A percentile compares a stretch with the other conserved stretches of the same genome.
These are phyloP conservation scores for Epichloe elymi DNA, from an alignment of 2,329 filamentous ascomycete genomes.

Conservation along the genomic window DNA sequence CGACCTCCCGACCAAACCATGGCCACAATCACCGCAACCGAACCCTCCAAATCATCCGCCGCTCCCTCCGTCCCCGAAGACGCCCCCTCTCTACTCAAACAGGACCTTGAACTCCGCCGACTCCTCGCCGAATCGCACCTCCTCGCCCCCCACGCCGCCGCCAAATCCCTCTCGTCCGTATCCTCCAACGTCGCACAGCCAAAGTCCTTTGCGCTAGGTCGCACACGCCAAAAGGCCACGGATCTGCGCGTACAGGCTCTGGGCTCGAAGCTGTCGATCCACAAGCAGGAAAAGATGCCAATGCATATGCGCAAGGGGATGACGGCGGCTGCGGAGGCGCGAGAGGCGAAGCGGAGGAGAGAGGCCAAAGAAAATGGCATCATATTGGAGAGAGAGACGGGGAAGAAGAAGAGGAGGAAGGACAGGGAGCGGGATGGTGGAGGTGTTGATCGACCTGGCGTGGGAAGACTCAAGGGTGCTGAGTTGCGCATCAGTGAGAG, in stretches of 20 bases:
- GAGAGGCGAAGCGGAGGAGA: slow-evolving; percentile 57
- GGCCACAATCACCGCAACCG: slow-evolving; percentile 6
- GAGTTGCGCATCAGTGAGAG: slow-evolving; percentile 65
- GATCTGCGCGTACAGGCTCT: slow-evolving; percentile 75
- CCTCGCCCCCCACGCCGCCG: slow-evolving; percentile 41
- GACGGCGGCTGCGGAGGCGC: slow-evolving; percentile 45
- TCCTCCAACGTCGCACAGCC: slow-evolving; percentile 23
- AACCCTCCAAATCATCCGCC: slow-evolving; percentile 11
- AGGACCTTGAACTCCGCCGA: slow-evolving; percentile 84
- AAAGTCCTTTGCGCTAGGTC: slow-evolving; percentile 43
- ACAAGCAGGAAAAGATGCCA: slow-evolving; percentile 76
- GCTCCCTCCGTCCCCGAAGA: slow-evolving; percentile 36
- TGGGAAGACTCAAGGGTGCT: slow-evolving; percentile 70
- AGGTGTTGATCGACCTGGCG: slow-evolving; percentile 60
- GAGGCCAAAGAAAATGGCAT: slow-evolving; percentile 87
- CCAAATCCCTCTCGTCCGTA: slow-evolving; percentile 26
- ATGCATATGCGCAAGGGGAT: slow-evolving; percentile 83
- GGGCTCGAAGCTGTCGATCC: slow-evolving; percentile 63
- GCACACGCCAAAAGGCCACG: slow-evolving; percentile 65
- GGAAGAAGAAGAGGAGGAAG: slow-evolving; percentile 24
- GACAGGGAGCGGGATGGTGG: slow-evolving; percentile 35
- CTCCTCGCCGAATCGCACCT: slow-evolving; percentile 87
- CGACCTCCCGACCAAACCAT: slow-evolving; percentile 28
- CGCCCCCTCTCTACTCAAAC: slow-evolving; percentile 60
- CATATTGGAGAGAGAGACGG: slow-evolving; percentile 54